Percentiles rank a stretch among this genome's conserved stretches.
These are phyloP conservation scores for Bryoglossum gracile DNA, from an alignment of 495 filamentous ascomycete genomes.

Conservation along the genomic window DNA sequence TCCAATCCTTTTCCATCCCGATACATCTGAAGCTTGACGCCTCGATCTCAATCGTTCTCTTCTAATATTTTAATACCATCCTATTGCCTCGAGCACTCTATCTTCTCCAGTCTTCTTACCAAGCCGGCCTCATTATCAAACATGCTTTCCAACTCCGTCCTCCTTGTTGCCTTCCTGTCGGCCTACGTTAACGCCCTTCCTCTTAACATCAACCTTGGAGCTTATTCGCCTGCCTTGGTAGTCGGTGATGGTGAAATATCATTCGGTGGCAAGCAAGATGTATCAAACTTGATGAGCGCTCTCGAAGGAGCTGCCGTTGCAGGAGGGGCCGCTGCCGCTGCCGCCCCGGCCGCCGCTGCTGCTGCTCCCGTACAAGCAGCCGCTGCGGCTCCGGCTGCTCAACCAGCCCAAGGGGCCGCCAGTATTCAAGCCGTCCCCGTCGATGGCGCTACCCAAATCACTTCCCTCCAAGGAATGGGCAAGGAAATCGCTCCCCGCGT, in stretches of 20 bases:
- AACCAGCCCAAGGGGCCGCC: slow-evolving; percentile 9
- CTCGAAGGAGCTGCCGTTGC: slow-evolving; percentile 43
- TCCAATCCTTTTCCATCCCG: slow-evolving; percentile 29
- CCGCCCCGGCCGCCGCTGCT: slow-evolving; percentile 17
- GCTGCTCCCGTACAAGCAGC: slow-evolving; percentile 22
- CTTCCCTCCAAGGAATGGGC: slow-evolving; percentile 40
- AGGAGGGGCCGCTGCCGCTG: slow-evolving; percentile 32
- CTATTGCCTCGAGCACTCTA: slow-evolving; percentile 8
- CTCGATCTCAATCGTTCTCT: slow-evolving; percentile 24
- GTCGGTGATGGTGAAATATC: slow-evolving; percentile 59
- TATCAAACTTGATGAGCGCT: slow-evolving; percentile 40
- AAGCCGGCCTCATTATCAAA: slow-evolving; percentile 16
- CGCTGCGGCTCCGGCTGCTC: slow-evolving; percentile 7
- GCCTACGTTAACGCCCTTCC: slow-evolving; percentile 39
- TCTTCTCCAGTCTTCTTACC: background rate
- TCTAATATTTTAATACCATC: slow-evolving; percentile 24
- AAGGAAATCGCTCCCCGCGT: slow-evolving; percentile 41
- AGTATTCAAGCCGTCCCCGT: background rate
- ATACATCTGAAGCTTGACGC: slow-evolving; percentile 27
- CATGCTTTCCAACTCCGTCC: slow-evolving; percentile 38
- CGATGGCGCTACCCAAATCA: slow-evolving; percentile 31
- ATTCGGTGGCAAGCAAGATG: slow-evolving; percentile 46
- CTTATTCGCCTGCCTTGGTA: slow-evolving; percentile 50
- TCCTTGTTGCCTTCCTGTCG: slow-evolving; percentile 33
- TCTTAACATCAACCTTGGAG: slow-evolving; percentile 54